Conservation (phyloP, 1,284 basidiomycete genomes). For the Rhizoctonia solani region DNA sequence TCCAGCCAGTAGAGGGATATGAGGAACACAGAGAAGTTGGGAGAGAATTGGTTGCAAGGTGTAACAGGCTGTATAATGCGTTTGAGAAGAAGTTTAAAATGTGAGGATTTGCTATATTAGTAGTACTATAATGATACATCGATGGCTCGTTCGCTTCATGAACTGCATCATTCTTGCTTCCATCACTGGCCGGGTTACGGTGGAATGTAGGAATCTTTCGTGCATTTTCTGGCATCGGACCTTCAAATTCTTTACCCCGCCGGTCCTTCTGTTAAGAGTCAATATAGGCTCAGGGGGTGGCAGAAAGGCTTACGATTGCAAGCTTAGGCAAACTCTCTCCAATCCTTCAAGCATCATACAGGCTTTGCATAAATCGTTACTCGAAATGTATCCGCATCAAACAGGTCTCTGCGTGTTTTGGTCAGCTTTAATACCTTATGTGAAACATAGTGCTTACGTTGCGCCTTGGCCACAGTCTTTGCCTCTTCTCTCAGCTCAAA, state of each 20-base stretch:
- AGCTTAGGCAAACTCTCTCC: conserved; percentile 69
- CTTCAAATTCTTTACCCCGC: conserved; percentile 34
- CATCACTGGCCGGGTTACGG: neutral
- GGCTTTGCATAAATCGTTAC: conserved; percentile 90
- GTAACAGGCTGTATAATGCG: conserved; percentile 55
- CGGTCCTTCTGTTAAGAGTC: conserved; percentile 33
- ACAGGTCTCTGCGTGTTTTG: conserved; percentile 71
- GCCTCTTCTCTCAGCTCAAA: conserved; percentile 81
- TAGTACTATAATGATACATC: neutral
- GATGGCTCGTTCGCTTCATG: neutral
- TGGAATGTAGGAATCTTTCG: conserved; percentile 19
- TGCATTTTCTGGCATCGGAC: conserved; percentile 20
- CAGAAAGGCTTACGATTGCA: conserved; percentile 56
- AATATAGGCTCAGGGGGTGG: neutral
- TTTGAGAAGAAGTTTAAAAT: conserved; percentile 39
- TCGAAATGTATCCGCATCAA: conserved; percentile 91
- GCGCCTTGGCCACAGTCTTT: conserved; percentile 72
- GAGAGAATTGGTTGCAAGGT: conserved; percentile 55
- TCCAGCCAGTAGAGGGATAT: conserved; percentile 57
- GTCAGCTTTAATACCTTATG: neutral
- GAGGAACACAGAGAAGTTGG: conserved; percentile 53
- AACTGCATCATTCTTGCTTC: no score
- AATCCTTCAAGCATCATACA: conserved; percentile 88
- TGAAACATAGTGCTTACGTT: conserved; percentile 59
- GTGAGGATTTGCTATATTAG: neutral